Percentiles rank a stretch among this genome's conserved stretches.
Evolutionary conservation across 495 filamentous ascomycete species (phyloP).

Genomic region (Halenospora varia): DNA sequence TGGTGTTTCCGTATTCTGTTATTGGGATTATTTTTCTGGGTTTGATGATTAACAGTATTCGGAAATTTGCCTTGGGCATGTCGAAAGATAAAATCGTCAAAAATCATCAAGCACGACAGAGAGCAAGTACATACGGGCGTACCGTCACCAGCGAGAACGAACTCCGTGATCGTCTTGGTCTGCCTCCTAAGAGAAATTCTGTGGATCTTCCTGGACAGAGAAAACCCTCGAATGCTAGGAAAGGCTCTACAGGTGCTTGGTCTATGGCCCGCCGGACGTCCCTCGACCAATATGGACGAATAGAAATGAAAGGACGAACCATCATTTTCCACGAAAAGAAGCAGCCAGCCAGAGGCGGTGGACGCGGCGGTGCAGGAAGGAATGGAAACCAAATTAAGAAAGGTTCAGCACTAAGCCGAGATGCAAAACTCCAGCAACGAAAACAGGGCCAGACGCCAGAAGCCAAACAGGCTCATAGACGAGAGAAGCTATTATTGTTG

Average conservation of each 20-base stretch:
- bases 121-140: conserved; percentile 52
- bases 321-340: conserved; percentile 33
- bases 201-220: conserved; percentile 7
- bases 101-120: conserved; percentile 54
- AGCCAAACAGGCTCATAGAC: conserved; percentile 48
- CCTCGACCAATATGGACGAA: conserved; percentile 31
- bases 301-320: conserved; percentile 32
- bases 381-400: neutral
- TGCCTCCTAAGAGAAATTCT: conserved; percentile 27
- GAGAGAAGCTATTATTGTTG: conserved; percentile 46
- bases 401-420: conserved; percentile 14
- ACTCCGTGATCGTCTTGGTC: conserved; percentile 36
- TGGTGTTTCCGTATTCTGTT: conserved; percentile 70
- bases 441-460: conserved; percentile 50
- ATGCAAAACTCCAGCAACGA: conserved; percentile 41
- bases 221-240: conserved; percentile 14
- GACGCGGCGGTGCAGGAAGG: conserved; percentile 20
- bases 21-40: conserved; percentile 73
- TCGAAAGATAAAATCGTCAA: conserved; percentile 63
- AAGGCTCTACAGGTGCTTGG: too few species aligned
- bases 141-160: conserved; percentile 45
- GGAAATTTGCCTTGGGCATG: conserved; percentile 58
- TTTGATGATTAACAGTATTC: conserved; percentile 69
- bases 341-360: conserved; percentile 2
- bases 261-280: conserved; percentile 22